Evolutionary conservation across 1,284 basidiomycete genomes (phyloP).

Genomic region (Trichosporon ovoides): DNA sequence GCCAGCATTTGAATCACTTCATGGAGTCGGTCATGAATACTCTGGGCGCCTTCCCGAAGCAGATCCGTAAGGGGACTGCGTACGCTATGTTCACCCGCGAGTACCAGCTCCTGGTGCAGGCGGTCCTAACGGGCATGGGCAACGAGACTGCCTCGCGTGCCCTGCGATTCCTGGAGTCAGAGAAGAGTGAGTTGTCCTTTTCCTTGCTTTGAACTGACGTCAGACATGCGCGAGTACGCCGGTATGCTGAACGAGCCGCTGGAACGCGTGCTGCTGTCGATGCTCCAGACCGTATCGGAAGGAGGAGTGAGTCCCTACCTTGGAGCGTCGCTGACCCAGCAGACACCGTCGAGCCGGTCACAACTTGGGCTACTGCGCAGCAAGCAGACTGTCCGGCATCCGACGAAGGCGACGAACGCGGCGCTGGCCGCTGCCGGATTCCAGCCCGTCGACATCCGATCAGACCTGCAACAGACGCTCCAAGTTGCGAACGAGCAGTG

Average conservation of each 20-base stretch:
- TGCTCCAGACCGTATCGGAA: not conserved
- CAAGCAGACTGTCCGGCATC: not conserved
- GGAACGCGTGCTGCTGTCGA: slow-evolving; percentile 2
- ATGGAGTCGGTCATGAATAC: slow-evolving; percentile 4
- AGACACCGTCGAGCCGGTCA: not conserved
- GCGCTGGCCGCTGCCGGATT: not conserved
- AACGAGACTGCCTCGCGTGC: not conserved
- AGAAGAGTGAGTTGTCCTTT: not conserved
- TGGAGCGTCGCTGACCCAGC: not conserved
- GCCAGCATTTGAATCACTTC: not conserved
- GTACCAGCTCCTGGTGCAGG: slow-evolving; percentile 3
- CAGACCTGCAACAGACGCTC: not conserved
- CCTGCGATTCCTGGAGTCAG: not conserved
- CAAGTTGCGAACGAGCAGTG: not conserved
- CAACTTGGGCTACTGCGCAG: not conserved
- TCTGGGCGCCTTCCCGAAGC: not conserved
- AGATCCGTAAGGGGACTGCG: slow-evolving; percentile 5
- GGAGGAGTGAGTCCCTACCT: not conserved
- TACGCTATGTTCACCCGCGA: slow-evolving; percentile 4
- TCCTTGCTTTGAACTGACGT: not conserved
- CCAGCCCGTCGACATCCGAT: slow-evolving; percentile 2
- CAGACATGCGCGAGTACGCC: slow-evolving; percentile 5
- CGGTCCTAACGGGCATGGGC: not conserved
- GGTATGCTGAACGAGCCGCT: not conserved
- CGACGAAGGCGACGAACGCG: slow-evolving; percentile 2